Evolutionary conservation across 2,329 filamentous ascomycete species (phyloP).

Genomic region (Fonsecaea nubica): DNA sequence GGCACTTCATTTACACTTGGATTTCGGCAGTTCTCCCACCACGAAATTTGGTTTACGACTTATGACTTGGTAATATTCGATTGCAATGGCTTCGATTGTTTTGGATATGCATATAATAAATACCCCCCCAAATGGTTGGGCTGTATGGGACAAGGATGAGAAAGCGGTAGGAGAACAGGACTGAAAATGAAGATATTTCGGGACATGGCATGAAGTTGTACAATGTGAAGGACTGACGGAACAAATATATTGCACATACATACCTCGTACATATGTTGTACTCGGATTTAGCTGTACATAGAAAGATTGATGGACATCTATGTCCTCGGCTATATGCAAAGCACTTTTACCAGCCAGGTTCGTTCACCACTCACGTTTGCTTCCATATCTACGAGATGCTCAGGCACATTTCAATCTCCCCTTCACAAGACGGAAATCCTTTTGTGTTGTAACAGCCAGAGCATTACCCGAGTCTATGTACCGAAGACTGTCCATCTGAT

Average conservation of each 20-base stretch:
- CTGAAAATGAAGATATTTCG: neutral
- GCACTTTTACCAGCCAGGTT: too few species aligned
- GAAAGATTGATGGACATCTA: neutral
- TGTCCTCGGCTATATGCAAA: neutral
- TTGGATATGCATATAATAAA: neutral
- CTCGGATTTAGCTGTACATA: neutral
- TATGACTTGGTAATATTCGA: slow-evolving; percentile 1
- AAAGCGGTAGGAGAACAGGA: neutral
- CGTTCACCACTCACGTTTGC: too few species aligned
- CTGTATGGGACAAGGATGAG: neutral
- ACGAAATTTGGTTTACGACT: neutral
- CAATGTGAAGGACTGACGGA: neutral
- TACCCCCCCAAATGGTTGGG: neutral
- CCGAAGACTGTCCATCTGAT: neutral
- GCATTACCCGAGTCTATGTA: neutral
- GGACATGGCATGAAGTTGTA: neutral
- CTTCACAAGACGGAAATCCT: neutral
- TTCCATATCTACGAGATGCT: too few species aligned
- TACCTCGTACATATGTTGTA: too few species aligned
- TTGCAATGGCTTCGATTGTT: neutral
- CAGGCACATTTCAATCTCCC: neutral
- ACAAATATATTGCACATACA: neutral
- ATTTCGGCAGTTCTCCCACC: neutral
- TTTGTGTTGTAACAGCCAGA: neutral
- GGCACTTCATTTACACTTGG: neutral